Evolutionary conservation across 441 rosid genomes (phyloP).

Genomic region (Erodium texanum): DNA sequence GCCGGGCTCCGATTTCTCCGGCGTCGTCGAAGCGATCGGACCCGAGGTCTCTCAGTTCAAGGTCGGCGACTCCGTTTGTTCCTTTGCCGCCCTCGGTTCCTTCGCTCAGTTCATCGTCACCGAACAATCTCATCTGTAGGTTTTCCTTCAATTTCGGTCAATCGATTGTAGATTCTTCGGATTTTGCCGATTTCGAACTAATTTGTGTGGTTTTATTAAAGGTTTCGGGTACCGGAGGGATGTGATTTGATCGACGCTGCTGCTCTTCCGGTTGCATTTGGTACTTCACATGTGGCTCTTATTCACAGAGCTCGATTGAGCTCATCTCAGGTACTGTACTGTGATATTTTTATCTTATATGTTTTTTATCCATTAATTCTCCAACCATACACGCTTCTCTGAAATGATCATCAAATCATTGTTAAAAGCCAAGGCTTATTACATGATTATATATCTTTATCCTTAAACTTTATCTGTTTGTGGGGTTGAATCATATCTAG

Average conservation of each 20-base stretch:
- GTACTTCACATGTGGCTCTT: slow-evolving; percentile 92
- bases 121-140: slow-evolving; percentile 58
- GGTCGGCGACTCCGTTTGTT: slow-evolving; percentile 73
- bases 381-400: not conserved
- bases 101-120: slow-evolving; percentile 73
- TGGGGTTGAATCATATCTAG: not conserved
- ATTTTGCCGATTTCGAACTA: not conserved
- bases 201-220: slow-evolving; percentile 4
- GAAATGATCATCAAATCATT: not conserved
- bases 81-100: slow-evolving; percentile 52
- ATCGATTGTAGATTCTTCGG: not conserved
- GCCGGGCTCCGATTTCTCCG: slow-evolving; percentile 90
- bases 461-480: not conserved
- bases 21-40: slow-evolving; percentile 58
- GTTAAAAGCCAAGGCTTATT: not conserved
- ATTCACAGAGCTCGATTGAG: slow-evolving; percentile 69
- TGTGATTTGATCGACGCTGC: slow-evolving; percentile 77
- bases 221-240: slow-evolving; percentile 65
- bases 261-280: slow-evolving; percentile 84
- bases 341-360: not conserved
- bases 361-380: not conserved
- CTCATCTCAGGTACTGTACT: slow-evolving; percentile 50
- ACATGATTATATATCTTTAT: not conserved
- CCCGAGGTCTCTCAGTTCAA: slow-evolving; percentile 46
- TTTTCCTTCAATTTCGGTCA: not conserved